Evolutionary conservation across 768 basidiomycete genomes (phyloP).

Genomic region (Auriscalpium orientale): DNA sequence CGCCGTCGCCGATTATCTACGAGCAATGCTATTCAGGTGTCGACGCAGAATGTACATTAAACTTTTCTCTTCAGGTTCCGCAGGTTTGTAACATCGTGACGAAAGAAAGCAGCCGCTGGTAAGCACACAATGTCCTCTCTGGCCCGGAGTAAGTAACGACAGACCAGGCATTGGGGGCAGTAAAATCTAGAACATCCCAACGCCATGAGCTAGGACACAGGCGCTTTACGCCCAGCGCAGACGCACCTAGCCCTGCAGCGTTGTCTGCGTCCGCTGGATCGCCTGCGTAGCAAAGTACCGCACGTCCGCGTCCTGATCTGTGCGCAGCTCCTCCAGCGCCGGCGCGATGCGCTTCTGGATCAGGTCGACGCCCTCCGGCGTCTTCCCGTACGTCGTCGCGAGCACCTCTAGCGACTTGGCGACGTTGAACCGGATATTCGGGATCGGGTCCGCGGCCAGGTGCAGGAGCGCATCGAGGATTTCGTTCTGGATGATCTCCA

Average conservation of each 20-base stretch:
- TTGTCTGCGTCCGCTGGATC: slow-evolving; percentile 45
- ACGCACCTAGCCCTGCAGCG: slow-evolving; percentile 32
- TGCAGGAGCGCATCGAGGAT: slow-evolving; percentile 79
- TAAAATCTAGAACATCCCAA: not conserved
- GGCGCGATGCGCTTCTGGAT: slow-evolving; percentile 69
- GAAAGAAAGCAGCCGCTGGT: slow-evolving; percentile 1
- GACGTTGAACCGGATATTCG: slow-evolving; percentile 99
- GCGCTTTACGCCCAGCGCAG: not conserved
- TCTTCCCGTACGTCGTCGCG: slow-evolving; percentile 57
- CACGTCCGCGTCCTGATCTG: slow-evolving; percentile 92
- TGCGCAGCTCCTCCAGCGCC: slow-evolving; percentile 78
- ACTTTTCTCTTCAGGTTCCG: slow-evolving; percentile 14
- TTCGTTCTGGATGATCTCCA: slow-evolving; percentile 76
- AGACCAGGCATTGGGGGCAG: not conserved
- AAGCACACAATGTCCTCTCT: too few relatives aligned
- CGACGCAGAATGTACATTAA: slow-evolving; percentile 3
- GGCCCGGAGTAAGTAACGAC: not conserved
- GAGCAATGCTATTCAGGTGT: not conserved
- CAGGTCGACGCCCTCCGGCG: slow-evolving; percentile 64
- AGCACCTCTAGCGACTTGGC: slow-evolving; percentile 91
- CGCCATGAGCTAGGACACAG: not conserved
- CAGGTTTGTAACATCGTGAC: not conserved
- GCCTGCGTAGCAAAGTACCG: slow-evolving; percentile 88
- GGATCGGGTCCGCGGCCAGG: slow-evolving; percentile 85
- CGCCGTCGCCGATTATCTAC: not conserved